phyloP scores from a whole-genome alignment of 2,329 filamentous ascomycete species.

The Diaporthe sp. region DNA sequence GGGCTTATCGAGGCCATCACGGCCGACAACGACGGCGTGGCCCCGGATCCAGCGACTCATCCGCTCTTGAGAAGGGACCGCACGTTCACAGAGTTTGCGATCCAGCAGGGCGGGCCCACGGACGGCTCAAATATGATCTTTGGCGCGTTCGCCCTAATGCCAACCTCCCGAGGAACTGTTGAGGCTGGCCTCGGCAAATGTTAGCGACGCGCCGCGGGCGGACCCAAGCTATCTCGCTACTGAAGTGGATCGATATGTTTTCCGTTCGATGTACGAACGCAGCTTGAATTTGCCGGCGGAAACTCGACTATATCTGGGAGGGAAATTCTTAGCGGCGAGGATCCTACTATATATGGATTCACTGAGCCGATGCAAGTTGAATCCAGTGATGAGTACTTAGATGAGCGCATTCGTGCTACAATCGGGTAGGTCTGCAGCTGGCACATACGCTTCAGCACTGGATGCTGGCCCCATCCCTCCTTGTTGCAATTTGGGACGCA shows the following conservation, averaged over 20 bases:
- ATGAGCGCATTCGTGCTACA: background rate
- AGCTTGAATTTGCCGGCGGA: background rate
- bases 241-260: conserved; percentile 11
- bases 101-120: background rate
- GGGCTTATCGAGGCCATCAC: background rate
- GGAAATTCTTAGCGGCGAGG: conserved; percentile 5
- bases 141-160: background rate
- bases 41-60: background rate
- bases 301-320: background rate
- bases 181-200: background rate
- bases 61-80: background rate
- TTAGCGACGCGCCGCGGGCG: background rate
- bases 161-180: background rate
- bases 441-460: background rate
- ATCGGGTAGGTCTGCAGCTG: background rate
- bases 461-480: background rate
- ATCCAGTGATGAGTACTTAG: background rate
- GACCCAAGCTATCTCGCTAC: conserved; percentile 11
- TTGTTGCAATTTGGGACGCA: background rate
- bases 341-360: background rate
- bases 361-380: background rate
- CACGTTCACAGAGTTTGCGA: background rate
- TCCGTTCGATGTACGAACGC: background rate
- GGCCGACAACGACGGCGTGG: background rate
- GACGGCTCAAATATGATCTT: background rate